phyloP scores from a whole-genome alignment of 2,329 filamentous ascomycete species.

The Leptographium wingfieldii region DNA sequence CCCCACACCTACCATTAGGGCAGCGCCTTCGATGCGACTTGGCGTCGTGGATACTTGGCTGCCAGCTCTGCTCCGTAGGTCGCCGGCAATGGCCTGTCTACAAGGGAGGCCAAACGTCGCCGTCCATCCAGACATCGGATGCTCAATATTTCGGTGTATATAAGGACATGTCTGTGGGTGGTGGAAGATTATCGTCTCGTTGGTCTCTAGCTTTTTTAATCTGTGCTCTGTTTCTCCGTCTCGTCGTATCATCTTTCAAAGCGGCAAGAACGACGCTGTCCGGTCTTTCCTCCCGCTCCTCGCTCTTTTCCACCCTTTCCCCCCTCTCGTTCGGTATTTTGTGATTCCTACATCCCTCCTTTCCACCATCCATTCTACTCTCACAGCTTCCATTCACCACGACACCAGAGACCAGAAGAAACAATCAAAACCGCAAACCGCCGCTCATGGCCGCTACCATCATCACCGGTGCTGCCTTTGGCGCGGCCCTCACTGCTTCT shows the following conservation, averaged over 20 bases:
- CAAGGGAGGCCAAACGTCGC: no score
- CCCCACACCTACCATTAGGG: no score
- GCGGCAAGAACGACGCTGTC: neutral
- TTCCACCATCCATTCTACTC: neutral
- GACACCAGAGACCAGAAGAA: neutral
- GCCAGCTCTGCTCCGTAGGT: no score
- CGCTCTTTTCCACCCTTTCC: neutral
- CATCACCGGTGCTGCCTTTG: slow-evolving; percentile 45
- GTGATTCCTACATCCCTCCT: no score
- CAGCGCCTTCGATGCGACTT: no score
- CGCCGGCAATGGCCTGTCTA: no score
- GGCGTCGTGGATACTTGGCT: no score
- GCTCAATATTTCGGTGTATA: no score
- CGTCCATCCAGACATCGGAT: no score
- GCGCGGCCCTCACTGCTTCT: slow-evolving; percentile 45
- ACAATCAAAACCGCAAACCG: neutral
- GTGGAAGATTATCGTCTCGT: neutral
- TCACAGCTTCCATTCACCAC: neutral
- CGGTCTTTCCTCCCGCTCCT: neutral
- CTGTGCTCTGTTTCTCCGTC: neutral
- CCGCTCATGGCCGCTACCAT: slow-evolving; percentile 19
- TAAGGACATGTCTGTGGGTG: no score
- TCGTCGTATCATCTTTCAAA: neutral
- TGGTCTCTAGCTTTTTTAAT: neutral
- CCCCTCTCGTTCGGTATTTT: neutral